Conservation (phyloP, 805 yeast genomes). For the Starmerella floris region DNA sequence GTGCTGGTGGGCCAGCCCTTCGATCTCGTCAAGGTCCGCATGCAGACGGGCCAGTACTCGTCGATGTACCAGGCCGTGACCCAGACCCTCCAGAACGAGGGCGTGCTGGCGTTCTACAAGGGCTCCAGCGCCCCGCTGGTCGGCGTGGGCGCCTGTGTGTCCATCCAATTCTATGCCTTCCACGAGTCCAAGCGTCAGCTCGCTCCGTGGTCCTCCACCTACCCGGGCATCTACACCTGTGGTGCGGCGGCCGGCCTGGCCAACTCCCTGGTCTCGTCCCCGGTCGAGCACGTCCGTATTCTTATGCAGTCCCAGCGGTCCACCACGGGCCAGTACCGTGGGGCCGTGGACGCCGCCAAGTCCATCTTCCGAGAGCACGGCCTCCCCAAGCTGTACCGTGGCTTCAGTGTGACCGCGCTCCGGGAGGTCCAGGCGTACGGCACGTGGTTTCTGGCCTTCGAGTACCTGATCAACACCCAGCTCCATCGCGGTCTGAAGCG, state of each 20-base stretch:
- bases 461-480: constrained; percentile 34
- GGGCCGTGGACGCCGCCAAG: constrained; percentile 35
- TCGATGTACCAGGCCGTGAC: constrained; percentile 40
- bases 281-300: constrained; percentile 55
- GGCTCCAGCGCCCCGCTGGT: constrained; percentile 59
- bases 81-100: constrained; percentile 45
- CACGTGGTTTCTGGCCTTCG: constrained; percentile 58
- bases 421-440: constrained; percentile 66
- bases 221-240: constrained; percentile 44
- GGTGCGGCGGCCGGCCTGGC: constrained; percentile 57
- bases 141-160: constrained; percentile 59
- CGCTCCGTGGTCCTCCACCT: constrained; percentile 24
- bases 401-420: constrained; percentile 39
- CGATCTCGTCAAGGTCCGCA: constrained; percentile 55
- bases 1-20: constrained; percentile 53
- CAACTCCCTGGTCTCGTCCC: constrained; percentile 49
- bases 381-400: constrained; percentile 40
- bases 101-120: constrained; percentile 47
- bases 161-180: constrained; percentile 57
- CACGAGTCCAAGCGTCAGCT: constrained; percentile 55
- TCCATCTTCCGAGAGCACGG: constrained; percentile 36
- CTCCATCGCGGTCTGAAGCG: constrained; percentile 25
- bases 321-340: constrained; percentile 27
- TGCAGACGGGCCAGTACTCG: constrained; percentile 53
- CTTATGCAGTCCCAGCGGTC: constrained; percentile 41